Conservation (phyloP, 768 basidiomycete species). For the Gymnopilus junonius region DNA sequence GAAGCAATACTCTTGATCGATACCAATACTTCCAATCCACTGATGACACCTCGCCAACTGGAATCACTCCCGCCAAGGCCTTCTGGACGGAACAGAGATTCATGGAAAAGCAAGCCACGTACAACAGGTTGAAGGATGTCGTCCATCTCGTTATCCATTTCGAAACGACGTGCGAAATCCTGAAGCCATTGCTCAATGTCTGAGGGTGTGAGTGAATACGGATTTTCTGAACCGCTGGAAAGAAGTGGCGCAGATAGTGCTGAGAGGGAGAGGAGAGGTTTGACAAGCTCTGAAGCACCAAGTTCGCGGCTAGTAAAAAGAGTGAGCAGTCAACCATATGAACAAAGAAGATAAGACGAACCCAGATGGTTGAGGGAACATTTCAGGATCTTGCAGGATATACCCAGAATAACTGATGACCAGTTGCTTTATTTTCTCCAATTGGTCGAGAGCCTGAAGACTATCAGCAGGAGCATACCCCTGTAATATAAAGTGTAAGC, state of each 20-base stretch:
- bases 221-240: slow-evolving; percentile 46
- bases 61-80: slow-evolving; percentile 75
- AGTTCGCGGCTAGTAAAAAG: slow-evolving; percentile 56
- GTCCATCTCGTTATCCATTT: slow-evolving; percentile 78
- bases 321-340: background rate
- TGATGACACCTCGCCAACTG: slow-evolving; percentile 85
- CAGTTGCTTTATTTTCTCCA: slow-evolving; percentile 81
- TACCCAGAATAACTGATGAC: slow-evolving; percentile 90
- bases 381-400: slow-evolving; percentile 87
- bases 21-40: slow-evolving; percentile 80
- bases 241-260: slow-evolving; percentile 69
- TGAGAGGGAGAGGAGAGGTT: slow-evolving; percentile 76
- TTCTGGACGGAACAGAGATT: slow-evolving; percentile 64
- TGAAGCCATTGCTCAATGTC: slow-evolving; percentile 83
- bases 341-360: slow-evolving; percentile 37
- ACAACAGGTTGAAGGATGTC: slow-evolving; percentile 80
- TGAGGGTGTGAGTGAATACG: slow-evolving; percentile 58
- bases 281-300: slow-evolving; percentile 83
- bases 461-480: slow-evolving; percentile 65
- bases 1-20: slow-evolving; percentile 83
- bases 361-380: slow-evolving; percentile 91
- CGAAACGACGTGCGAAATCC: slow-evolving; percentile 83
- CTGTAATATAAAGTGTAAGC: slow-evolving; percentile 31
- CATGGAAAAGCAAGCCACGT: slow-evolving; percentile 61
- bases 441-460: slow-evolving; percentile 59